Base-by-base conservation (phyloP, 441 rosid species). In the Brassica balearica region DNA sequence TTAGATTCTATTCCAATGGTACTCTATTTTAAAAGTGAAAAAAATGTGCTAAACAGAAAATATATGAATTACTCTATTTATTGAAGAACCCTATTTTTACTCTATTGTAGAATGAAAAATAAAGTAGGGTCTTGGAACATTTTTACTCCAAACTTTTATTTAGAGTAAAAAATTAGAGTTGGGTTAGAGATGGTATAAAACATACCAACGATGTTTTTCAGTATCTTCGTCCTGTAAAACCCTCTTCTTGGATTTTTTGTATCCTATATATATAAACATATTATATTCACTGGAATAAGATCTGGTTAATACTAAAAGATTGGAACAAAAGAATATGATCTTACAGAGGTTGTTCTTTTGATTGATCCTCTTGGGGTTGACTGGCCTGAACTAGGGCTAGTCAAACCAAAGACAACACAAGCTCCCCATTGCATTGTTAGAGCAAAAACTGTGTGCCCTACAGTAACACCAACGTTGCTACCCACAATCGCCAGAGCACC, bases 341-440 rank as follows among this genome's bases (percentile, higher is more conserved):
- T 67, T 76, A 80, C 83, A 48, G 80, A 80, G 19, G 70, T 60
- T 59, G 69, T 75, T 75, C 83, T 75, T 17, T 75, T 15, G 38
- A 80, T 14, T 55, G 72, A 8, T 64, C 72, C 82, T 70, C 76
- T 65, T 59, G 69, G 51, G 48, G 60, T 3, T 67, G 83, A 71
- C 43, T 19, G 71, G 14, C 77, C 70, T 59, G 80, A 53, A 23
- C 11, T 81, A 62, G 68, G 70, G 67, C 71, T 15, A 3, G 77
- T 76, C 63, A 71, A 62, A 27, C 83, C 83, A 59, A 76, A 76
- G 53, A 76, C 70, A 71, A 81, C 77, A 72, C 83, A 81, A 81
- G 80, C 77, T 81, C 83, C 81, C 83, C 80, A 81, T 67, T 81
- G 80, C 77, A 81, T 76, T 36, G 83, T 76, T n/a, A 81, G 61